Evolutionary conservation across 2,329 filamentous ascomycete genomes (phyloP), one percentile per base, ranked within the genome.

Genomic region (Penicillium crustosum): DNA sequence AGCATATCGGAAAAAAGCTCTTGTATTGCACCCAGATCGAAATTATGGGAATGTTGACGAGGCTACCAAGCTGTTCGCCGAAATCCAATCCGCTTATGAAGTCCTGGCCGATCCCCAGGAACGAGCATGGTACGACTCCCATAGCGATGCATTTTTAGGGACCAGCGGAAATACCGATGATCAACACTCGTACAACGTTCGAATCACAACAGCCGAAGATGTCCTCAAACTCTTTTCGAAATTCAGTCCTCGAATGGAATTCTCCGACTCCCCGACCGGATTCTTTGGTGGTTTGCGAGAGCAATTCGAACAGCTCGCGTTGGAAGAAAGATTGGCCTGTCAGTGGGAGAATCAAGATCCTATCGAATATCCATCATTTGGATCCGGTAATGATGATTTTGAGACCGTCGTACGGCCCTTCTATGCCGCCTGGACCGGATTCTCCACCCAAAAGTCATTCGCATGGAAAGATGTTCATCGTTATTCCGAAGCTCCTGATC

Each of bases 101-200:
- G 86, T 99, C n/a, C 84, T 99, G 1, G 96, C 93, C 2, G 94
- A 99, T 73, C 87, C 92, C 12, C 93, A 99, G 73, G 94, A 99
- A 74, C 86, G 94, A 66, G 89, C 93, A 33, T 99, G 94, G 94
- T 99, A 99, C 78, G 93, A 99, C 76, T 92, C 92, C 3, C 94
- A 99, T 72, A 88, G 91, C 60, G 88, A 92, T 66, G 87, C 89
- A 50, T 95, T 97, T 61, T 78, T 97, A 61, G 83, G 84, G 31
- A 89, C 88, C 39, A 82, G 84, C 57, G 84, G 74, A 44, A 68
- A 65, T 10, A 68, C 69, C 10, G 68, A 70, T 47, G 81, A 80
- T 36, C 80, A 84, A 54, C 86, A 85, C 64, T 86, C 88, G 44
- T 78, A 88, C 64, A 88, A 91, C 70, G 83, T 91, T 61, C 86